Base-by-base conservation (phyloP, 148 eudicot genomes). In the Amaranthus hypochondriacus region DNA sequence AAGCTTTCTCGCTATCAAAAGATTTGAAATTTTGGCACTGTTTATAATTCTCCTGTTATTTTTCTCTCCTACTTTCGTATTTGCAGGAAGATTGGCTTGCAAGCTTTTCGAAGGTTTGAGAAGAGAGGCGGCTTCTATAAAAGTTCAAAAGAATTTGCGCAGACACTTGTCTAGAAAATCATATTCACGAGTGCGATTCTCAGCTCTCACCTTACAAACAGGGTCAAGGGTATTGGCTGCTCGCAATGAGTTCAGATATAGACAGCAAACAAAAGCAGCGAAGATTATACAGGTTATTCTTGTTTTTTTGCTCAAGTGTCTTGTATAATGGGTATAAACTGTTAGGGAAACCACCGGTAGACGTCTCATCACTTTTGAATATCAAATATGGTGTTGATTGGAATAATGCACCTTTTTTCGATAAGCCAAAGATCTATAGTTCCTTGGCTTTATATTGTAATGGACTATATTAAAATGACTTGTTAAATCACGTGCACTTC, bases 81-180 rank as follows among this genome's bases (percentile, higher is more conserved):
- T 72, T 52, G 50, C 71, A 95, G 99, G 93, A 84, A 85, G 79
- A 58, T 84, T 88, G 76, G 97, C 92, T 58, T 84, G 87, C 84
- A 84, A 82, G 73, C 62, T 83, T 50, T 95, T 73, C 68, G 78
- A 86, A 51, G 75, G 85, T 73, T 42, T 87, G 87, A 90, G 86
- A 84, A 78, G 81, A 81, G 88, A 87, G 78, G 87, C 92, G 62
- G 93, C 93, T 80, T 83, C 93, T 73, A 71, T 90, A 51, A 92
- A 78, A 77, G 83, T 95, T 69, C 96, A 95, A 86, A 87, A 82
- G 58, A 79, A 78, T 58, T 75, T 79, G 73, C 91, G 99, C 12
- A 87, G 96, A 78, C 94, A 87, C 79, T 64, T 83, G 46, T 83
- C 88, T 57, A 87, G 89, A 80, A 84, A 83, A 75, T 62, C 82